phyloP scores from a whole-genome alignment of 139 green algal species.

The Coelastrella sp. region DNA sequence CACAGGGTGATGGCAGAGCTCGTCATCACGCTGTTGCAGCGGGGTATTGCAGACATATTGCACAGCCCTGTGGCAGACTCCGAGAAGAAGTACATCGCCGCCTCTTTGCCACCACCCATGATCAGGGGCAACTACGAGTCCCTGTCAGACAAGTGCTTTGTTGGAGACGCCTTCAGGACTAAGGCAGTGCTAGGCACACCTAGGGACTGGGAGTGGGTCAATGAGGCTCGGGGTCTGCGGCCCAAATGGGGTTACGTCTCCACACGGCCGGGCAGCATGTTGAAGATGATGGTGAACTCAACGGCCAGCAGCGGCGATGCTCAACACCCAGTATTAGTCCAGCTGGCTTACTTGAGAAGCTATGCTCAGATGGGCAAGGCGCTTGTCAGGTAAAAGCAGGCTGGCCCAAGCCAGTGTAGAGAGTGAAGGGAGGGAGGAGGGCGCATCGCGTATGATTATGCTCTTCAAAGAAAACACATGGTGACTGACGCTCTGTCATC shows the following conservation, averaged over 20 bases:
- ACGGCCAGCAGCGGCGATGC: constrained; percentile 6
- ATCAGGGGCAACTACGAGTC: constrained; percentile 36
- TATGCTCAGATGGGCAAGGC: constrained; percentile 54
- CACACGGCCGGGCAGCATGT: constrained; percentile 17
- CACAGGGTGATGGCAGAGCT: constrained; percentile 55
- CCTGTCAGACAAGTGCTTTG: constrained; percentile 43
- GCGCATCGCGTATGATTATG: too few species aligned
- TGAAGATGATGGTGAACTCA: constrained; percentile 43
- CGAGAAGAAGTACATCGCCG: not conserved
- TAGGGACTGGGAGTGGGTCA: constrained; percentile 43
- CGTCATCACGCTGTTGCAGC: constrained; percentile 42
- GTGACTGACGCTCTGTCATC: too few species aligned
- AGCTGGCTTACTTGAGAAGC: constrained; percentile 47
- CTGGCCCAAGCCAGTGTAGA: not conserved
- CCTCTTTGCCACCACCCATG: constrained; percentile 45
- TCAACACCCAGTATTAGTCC: constrained; percentile 40
- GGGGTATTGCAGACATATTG: not conserved
- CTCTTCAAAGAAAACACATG: too few species aligned
- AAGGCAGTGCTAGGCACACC: constrained; percentile 28
- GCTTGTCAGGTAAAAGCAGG: constrained; percentile 6
- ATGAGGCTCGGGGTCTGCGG: constrained; percentile 37
- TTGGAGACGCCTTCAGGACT: constrained; percentile 38
- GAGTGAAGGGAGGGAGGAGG: too few species aligned
- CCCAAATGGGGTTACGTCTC: constrained; percentile 55
- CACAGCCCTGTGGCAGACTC: not conserved